A percentile compares a stretch with the other conserved stretches of the same genome.
These are phyloP conservation scores for Lasiosphaeriaceae sp. DNA, from an alignment of 495 filamentous ascomycete genomes.

Conservation along the genomic window DNA sequence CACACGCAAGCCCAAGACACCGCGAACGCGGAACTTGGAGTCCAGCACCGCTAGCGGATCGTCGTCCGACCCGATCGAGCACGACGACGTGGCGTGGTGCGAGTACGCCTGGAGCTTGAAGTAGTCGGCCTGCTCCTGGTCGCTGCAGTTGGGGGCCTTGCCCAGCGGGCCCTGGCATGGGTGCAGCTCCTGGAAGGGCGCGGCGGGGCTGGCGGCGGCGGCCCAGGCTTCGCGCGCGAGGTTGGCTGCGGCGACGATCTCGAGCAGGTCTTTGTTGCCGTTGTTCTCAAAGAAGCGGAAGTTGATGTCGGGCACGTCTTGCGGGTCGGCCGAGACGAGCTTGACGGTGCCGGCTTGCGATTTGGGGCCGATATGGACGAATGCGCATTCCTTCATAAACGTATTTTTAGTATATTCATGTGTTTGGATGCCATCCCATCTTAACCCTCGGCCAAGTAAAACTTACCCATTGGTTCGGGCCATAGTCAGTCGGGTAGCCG, in stretches of 20 bases:
- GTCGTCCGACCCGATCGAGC: constrained; percentile 46
- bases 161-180: too few relatives aligned
- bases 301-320: constrained; percentile 37
- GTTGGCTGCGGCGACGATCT: constrained; percentile 1
- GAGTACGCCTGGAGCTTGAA: constrained; percentile 40
- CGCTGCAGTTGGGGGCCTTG: constrained; percentile 28
- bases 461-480: constrained; percentile 26
- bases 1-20: constrained; percentile 49
- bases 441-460: too few relatives aligned
- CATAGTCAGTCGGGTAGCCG: constrained; percentile 34
- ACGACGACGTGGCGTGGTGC: constrained; percentile 52
- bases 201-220: constrained; percentile 32
- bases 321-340: constrained; percentile 32
- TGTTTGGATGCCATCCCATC: too few relatives aligned
- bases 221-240: constrained; percentile 30
- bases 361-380: constrained; percentile 13
- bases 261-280: not conserved
- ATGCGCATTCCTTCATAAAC: too few relatives aligned
- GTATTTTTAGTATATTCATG: too few relatives aligned
- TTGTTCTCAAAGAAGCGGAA: constrained; percentile 41
- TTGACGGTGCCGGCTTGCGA: constrained; percentile 35
- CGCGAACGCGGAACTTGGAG: constrained; percentile 48
- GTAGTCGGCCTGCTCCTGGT: constrained; percentile 37
- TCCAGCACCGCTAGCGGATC: constrained; percentile 52
- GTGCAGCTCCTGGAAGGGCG: constrained; percentile 25